Evolutionary conservation across 768 basidiomycete genomes (phyloP), one percentile per base, ranked within the genome.

Genomic region (Phylloporus scabripes): DNA sequence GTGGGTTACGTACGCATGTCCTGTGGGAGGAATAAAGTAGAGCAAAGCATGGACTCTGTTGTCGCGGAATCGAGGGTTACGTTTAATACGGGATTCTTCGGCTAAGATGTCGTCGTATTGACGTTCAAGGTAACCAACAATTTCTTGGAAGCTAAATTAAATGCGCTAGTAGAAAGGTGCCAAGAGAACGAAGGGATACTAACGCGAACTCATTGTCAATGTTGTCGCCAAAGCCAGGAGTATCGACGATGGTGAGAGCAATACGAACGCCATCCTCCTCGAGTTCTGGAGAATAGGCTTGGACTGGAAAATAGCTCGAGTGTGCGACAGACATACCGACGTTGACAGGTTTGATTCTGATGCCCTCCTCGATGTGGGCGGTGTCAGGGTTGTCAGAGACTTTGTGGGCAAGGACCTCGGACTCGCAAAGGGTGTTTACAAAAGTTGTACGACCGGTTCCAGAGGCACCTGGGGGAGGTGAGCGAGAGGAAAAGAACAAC

Each of bases 71-170:
- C 96, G 87, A 26, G 95, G 94, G 71, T 97, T 98, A 78, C 96
- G 94, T 75, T 96, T 98, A 73, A 99, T 99, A 58, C 96, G 82
- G 46, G 92, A 95, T 73, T 99, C 96, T 68, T 98, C 95, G 4
- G 95, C 94, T 56, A 99, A 76, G 64, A 97, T 95, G 60, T 99
- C 94, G 53, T 99, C 96, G 71, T 98, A 98, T 82, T 98, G 94
- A 46, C 95, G 85, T 68, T 99, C 96, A 56, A 99, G 83, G 72
- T 98, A 81, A 53, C 90, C 90, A 45, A 95, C 85, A 58, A 99
- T 98, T 68, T 98, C 96, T 68, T 90, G 87, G 72, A 98, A 99
- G 48, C 95, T 97, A 57, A 20, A 49, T 14, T 31, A n/a, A 23
- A 28, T 36, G 14, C 41, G 54, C 48, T 36, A 47, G 40, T 47